Evolutionary conservation across 768 basidiomycete species (phyloP), one percentile per base, ranked within the genome.

Genomic region (Russula lepida): DNA sequence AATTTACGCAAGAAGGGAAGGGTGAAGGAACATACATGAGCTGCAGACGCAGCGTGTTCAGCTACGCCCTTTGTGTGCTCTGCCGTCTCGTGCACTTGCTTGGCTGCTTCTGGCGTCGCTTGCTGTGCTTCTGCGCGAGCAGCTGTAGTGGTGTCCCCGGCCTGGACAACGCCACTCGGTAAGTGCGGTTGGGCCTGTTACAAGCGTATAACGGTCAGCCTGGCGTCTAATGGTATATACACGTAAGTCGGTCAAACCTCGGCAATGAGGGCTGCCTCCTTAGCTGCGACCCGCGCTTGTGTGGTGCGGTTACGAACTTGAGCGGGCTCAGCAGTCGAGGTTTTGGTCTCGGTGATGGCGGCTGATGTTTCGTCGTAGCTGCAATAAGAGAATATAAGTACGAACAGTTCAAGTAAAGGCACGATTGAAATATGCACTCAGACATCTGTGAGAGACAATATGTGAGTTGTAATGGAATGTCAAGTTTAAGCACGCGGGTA

Each of bases 111-210:
- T 21, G 71, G 27, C 49, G 72, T 80, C 7, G 78, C 75, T 2
- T 83, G 81, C 43, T 82, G 71, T 2, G 76, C 72, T 48, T 78
- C 78, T 9, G 81, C 79, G 50, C 76, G 71, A 1, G 79, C 81
- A 11, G 82, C 84, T n/a, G 81, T 79, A 3, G 84, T 84, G 70
- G 64, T 75, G 71, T 23, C 74, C 70, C 58, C 9, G 1, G 60
- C 64, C 3, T 33, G 27, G 32, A 54, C 11, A 32, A 9, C 37
- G 30, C 46, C 51, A 15, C 43, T 43, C 28, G 35, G 52, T 50
- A 21, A 44, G 33, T 53, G 54, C 37, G 46, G 30, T 35, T 62
- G 55, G 15, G 50, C 28, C 60, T 47, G 50, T 23, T 23, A 27
- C 43, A 37, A 25, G 8, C n/a, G 6, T 19, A 43, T 17, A 2